Base-by-base conservation (phyloP, 2,329 filamentous ascomycete species). In the Aaosphaeria arxii region DNA sequence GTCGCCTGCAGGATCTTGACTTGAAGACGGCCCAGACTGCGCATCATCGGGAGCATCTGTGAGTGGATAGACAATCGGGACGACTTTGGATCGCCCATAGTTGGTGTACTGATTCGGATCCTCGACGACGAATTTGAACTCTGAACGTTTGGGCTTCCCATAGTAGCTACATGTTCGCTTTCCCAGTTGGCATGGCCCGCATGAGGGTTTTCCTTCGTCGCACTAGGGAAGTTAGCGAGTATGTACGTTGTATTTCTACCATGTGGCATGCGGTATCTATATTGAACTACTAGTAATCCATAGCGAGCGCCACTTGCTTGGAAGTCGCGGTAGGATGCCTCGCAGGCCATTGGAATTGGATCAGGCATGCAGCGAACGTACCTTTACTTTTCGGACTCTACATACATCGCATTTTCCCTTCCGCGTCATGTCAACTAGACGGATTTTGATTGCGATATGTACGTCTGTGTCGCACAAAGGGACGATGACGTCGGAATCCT, bases 141-240 rank as follows among this genome's bases (percentile, higher is more conserved):
- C 51, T 13, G 48, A 43, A 40, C 17, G 17, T 24, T 24, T 24
- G 17, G 17, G 17, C 17, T 24, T 24, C 17, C 17, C 17, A 24
- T 24, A 3, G 17, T 53, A 53, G 17, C 40, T 33, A 32, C 51
- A 53, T 11, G 43, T 11, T 7, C 48, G 45, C 29, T 49, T 40
- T 40, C 41, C 44, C 36, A 43, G 48, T 4, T 13, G 9, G 38
- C 51, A 53, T 29, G 46, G 32, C 9, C 45, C 38, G 41, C 51
- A 53, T 43, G 33, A 42, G 4, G 51, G 51, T 11, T 51, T 45
- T 13, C 42, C 36, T 36, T 53, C 51, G 32, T 51, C 48, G 39
- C 51, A 53, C 48, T 53, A 36, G 9, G 13, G 33, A 13, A 9
- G 13, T 11, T 9, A 11, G 13, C 9, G 33, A 36, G 13, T 36